Evolutionary conservation across 768 basidiomycete genomes (phyloP).

Genomic region (Amanita brunnescens): DNA sequence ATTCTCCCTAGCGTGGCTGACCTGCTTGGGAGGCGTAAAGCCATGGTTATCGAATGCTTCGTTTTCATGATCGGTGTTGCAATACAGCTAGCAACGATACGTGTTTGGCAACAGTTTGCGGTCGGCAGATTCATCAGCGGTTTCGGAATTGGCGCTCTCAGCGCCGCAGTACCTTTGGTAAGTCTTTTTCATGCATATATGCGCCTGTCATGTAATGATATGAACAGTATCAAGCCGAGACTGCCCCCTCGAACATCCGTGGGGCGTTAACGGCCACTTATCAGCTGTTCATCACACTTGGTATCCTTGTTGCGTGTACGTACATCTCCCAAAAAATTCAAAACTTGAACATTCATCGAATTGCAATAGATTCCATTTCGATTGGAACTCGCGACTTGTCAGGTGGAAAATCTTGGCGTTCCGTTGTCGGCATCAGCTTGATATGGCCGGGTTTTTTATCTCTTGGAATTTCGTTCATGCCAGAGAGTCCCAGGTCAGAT

Average conservation of each 20-base stretch:
- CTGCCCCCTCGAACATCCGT: conserved; percentile 62
- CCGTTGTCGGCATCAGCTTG: conserved; percentile 51
- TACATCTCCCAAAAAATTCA: conserved; percentile 8
- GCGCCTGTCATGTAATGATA: conserved; percentile 1
- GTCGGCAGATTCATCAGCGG: conserved; percentile 61
- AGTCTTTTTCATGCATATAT: conserved; percentile 2
- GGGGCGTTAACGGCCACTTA: conserved; percentile 58
- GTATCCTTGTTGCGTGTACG: conserved; percentile 58
- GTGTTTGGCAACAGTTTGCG: conserved; percentile 58
- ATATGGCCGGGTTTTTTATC: conserved; percentile 54
- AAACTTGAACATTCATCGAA: not conserved
- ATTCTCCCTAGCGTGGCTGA: conserved; percentile 41
- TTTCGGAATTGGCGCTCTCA: conserved; percentile 59
- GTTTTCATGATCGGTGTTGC: conserved; percentile 55
- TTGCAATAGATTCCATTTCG: conserved; percentile 45
- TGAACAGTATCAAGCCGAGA: conserved; percentile 58
- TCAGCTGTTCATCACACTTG: conserved; percentile 61
- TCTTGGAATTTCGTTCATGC: conserved; percentile 63
- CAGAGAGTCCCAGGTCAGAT: conserved; percentile 47
- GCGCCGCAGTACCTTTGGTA: conserved; percentile 60
- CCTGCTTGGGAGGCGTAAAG: conserved; percentile 52
- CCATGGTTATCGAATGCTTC: conserved; percentile 53
- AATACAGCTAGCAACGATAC: conserved; percentile 42
- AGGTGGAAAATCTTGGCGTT: conserved; percentile 50
- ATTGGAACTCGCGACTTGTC: conserved; percentile 49